phyloP scores from a whole-genome alignment of 768 basidiomycete species.

The Candolleomyces eurysporus region DNA sequence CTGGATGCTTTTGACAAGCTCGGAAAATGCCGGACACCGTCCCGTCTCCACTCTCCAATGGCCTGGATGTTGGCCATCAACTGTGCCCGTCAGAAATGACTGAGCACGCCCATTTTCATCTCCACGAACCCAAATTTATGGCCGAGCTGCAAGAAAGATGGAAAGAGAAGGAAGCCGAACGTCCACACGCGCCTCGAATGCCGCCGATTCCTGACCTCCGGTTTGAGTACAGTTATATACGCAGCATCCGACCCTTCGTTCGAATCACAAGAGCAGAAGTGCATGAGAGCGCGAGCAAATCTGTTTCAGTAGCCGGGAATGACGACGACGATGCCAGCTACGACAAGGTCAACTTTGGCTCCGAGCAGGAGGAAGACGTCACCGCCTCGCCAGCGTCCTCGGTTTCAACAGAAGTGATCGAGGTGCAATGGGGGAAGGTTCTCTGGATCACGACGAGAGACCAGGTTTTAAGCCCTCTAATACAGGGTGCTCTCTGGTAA shows the following conservation, averaged over 20 bases:
- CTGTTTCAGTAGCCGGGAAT: constrained; percentile 9
- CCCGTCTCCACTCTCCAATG: no score
- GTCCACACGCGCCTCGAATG: constrained; percentile 45
- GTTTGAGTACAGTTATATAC: constrained; percentile 70
- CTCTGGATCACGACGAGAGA: constrained; percentile 65
- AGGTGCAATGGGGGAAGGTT: constrained; percentile 56
- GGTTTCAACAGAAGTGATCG: constrained; percentile 30
- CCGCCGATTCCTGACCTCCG: constrained; percentile 71
- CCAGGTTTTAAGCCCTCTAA: constrained; percentile 63
- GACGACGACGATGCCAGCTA: constrained; percentile 26
- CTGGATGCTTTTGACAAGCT: no score
- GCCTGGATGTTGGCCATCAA: no score
- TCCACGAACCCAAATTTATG: neutral
- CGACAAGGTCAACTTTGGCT: constrained; percentile 25
- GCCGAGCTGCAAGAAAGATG: neutral
- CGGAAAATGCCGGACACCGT: no score
- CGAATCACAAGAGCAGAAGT: constrained; percentile 31
- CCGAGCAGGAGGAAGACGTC: constrained; percentile 10
- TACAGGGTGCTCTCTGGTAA: constrained; percentile 69
- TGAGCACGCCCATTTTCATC: neutral
- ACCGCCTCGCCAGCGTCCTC: neutral
- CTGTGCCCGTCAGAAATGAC: neutral
- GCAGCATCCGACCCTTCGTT: constrained; percentile 54
- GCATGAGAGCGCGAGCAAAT: neutral
- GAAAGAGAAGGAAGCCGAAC: constrained; percentile 61